A percentile compares a stretch with the other conserved stretches of the same genome.
Conservation (phyloP, 345 rosid genomes). For the Combretum micranthum region DNA sequence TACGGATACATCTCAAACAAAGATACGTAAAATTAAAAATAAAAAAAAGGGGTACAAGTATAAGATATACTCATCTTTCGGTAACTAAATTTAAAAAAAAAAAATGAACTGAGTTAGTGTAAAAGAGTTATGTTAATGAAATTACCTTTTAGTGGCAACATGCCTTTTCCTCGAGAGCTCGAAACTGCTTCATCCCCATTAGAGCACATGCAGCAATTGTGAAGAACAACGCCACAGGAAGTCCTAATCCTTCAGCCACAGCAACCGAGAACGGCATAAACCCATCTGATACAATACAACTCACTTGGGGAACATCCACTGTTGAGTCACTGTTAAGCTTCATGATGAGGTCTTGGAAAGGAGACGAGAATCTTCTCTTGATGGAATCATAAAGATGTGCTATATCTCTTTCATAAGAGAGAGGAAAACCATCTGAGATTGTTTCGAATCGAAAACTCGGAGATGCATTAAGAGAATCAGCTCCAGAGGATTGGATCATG, state of each 20-base stretch:
- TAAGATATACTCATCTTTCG: too few species aligned
- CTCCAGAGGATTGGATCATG: slow-evolving; percentile 14
- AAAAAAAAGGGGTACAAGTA: too few species aligned
- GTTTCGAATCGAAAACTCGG: slow-evolving; percentile 20
- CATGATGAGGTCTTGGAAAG: slow-evolving; percentile 17
- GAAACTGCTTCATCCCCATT: slow-evolving; percentile 23
- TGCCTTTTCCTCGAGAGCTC: slow-evolving; percentile 20
- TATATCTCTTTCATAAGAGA: slow-evolving; percentile 10
- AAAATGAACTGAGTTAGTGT: too few species aligned
- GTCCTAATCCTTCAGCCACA: slow-evolving; percentile 21
- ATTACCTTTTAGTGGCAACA: slow-evolving; percentile 29
- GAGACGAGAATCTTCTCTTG: slow-evolving; percentile 10
- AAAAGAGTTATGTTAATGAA: neutral
- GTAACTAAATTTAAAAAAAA: too few species aligned
- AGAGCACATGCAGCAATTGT: slow-evolving; percentile 27
- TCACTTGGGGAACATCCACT: slow-evolving; percentile 16
- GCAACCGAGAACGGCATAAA: slow-evolving; percentile 13
- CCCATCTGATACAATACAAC: slow-evolving; percentile 25
- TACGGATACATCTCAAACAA: too few species aligned
- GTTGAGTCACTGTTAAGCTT: slow-evolving; percentile 9
- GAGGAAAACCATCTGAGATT: slow-evolving; percentile 29
- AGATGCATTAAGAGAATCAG: neutral
- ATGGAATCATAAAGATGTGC: slow-evolving; percentile 5
- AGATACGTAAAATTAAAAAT: too few species aligned
- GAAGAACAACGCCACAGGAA: slow-evolving; percentile 24